These are phyloP conservation scores for Trichoderma brevicompactum DNA, from an alignment of 2,329 filamentous ascomycete genomes.

Conservation along the genomic window DNA sequence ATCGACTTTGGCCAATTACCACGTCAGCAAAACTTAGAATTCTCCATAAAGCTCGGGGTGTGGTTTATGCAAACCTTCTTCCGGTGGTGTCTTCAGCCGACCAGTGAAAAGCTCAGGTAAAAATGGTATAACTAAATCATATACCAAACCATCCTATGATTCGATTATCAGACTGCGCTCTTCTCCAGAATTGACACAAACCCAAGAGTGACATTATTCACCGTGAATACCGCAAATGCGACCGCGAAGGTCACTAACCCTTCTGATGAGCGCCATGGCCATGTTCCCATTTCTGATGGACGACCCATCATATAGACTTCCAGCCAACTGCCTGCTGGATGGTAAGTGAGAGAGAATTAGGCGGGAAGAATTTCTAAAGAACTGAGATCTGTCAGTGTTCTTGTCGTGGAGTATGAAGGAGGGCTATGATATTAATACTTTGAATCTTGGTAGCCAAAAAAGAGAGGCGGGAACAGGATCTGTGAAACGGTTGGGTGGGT, in stretches of 20 bases:
- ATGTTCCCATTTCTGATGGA: neutral
- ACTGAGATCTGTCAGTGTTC: too few relatives aligned
- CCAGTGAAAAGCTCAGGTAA: slow-evolving; percentile 28
- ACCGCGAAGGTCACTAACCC: slow-evolving; percentile 22
- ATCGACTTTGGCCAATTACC: slow-evolving; percentile 9
- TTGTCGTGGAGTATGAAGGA: neutral
- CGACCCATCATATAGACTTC: neutral
- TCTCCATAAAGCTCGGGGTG: neutral
- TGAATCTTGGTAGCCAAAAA: neutral
- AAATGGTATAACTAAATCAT: slow-evolving; percentile 28
- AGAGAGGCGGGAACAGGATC: slow-evolving; percentile 1
- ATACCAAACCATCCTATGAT: slow-evolving; percentile 22
- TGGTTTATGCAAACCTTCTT: slow-evolving; percentile 10
- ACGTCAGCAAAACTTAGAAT: neutral
- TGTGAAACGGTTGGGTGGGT: neutral
- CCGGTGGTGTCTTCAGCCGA: slow-evolving; percentile 20
- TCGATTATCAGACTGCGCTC: neutral
- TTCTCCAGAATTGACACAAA: neutral
- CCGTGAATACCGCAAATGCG: slow-evolving; percentile 25
- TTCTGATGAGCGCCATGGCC: slow-evolving; percentile 23
- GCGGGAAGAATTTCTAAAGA: neutral
- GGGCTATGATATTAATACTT: neutral
- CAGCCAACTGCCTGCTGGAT: neutral
- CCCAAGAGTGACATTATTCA: neutral
- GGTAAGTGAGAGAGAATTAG: neutral